Evolutionary conservation across 495 filamentous ascomycete genomes (phyloP), one percentile per base, ranked within the genome.

Genomic region (Penicillium maclennaniae): DNA sequence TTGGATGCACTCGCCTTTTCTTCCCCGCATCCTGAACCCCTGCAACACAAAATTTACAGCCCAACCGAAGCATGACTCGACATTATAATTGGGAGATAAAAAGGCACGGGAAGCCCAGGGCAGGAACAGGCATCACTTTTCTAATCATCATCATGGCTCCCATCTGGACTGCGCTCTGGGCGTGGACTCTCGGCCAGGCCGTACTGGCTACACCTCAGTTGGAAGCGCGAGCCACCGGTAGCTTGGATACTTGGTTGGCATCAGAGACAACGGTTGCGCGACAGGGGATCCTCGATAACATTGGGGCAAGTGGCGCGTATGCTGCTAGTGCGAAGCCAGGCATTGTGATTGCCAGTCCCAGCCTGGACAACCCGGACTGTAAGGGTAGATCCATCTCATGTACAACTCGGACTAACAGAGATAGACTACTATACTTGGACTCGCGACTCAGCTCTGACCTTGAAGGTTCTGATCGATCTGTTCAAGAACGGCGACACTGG

Each of bases 371-470:
- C 38, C 85, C 85, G 2, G 74, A 86, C 61, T 88, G 83, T 87
- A 68, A 62, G 82, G 68, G 16, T 55, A 68, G 42, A 78, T 75
- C 16, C 69, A 76, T 61, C 16, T 7, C 3, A n/a, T 8, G 4
- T 10, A 21, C 7, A 12, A 16, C 3, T 2, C 77, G 53, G 58
- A 66, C 63, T 51, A 26, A 52, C 19, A 20, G 10, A 6, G 0
- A 16, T 12, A 72, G 70, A 74, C 40, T 76, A 67, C 43, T 89
- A 80, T 55, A 85, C 85, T 10, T 90, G 87, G 86, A 87, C 82
- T n/a, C 74, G 87, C 51, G 87, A 89, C 60, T 76, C 82, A n/a
- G 78, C 82, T 8, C 68, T 90, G 54, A 79, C 81, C 4, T 76
- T 84, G 64, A 86, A 85, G 57, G 66, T 67, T 10, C 53, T 89